Percentiles rank a stretch among this genome's conserved stretches.
These are phyloP conservation scores for Mariannaea sp. DNA, from an alignment of 2,329 filamentous ascomycete species.

Conservation along the genomic window DNA sequence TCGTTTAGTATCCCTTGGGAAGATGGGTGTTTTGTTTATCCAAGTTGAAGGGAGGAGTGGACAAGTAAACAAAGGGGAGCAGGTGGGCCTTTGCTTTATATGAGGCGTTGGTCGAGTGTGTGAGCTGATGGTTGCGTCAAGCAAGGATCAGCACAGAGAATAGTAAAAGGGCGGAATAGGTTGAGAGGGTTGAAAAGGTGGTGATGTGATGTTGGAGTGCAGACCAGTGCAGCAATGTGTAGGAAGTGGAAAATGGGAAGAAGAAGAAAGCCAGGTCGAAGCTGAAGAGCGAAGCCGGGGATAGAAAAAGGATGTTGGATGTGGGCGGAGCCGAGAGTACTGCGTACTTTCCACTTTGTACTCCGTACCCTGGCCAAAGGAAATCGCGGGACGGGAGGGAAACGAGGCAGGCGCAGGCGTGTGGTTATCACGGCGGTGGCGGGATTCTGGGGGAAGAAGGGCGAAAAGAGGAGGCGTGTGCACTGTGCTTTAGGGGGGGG, in stretches of 20 bases:
- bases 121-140: conserved; percentile 28
- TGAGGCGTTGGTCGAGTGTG: conserved; percentile 7
- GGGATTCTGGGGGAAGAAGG: neutral
- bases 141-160: conserved; percentile 25
- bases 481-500: neutral
- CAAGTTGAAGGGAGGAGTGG: conserved; percentile 22
- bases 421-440: conserved; percentile 7
- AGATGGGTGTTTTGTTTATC: conserved; percentile 23
- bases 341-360: too few relatives aligned
- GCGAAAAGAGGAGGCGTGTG: neutral
- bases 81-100: conserved; percentile 13
- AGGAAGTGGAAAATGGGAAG: conserved; percentile 1
- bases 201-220: conserved; percentile 8
- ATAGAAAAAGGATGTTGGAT: conserved; percentile 17
- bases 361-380: conserved; percentile 11
- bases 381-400: conserved; percentile 18
- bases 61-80: conserved; percentile 26
- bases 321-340: conserved; percentile 16
- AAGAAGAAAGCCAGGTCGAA: conserved; percentile 3
- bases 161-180: neutral
- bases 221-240: conserved; percentile 14
- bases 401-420: conserved; percentile 17
- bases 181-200: neutral
- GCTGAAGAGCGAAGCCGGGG: conserved; percentile 12
- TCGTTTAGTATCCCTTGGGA: neutral